Conservation (phyloP, 179 eudicot genomes). For the Silene coronaria region DNA sequence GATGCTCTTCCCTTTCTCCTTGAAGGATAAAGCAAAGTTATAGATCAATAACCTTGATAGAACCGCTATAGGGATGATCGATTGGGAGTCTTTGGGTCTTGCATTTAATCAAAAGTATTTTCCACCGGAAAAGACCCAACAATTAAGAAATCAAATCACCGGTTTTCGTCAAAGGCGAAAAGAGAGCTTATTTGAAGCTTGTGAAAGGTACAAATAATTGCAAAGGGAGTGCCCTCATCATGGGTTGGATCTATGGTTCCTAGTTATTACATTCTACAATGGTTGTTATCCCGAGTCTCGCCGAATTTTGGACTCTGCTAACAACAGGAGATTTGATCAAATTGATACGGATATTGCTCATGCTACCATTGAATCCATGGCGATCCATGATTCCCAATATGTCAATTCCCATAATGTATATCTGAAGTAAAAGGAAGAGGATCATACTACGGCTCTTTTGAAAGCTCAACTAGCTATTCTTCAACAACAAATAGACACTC, state of each 20-base stretch:
- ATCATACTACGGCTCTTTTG: too few relatives aligned
- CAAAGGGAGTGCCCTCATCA: not conserved
- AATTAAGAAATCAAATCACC: not conserved
- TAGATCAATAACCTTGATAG: not conserved
- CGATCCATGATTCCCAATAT: too few relatives aligned
- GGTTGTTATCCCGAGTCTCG: too few relatives aligned
- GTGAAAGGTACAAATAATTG: not conserved
- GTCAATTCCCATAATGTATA: too few relatives aligned
- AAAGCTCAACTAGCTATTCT: too few relatives aligned
- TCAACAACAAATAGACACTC: too few relatives aligned
- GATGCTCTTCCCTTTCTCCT: not conserved
- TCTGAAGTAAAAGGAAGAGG: too few relatives aligned
- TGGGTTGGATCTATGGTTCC: not conserved
- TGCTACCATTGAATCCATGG: too few relatives aligned
- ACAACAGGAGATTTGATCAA: too few relatives aligned
- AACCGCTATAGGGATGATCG: not conserved
- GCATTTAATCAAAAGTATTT: not conserved
- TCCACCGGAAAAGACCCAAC: not conserved
- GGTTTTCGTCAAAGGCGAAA: not conserved
- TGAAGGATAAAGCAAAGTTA: not conserved
- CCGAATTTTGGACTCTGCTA: too few relatives aligned
- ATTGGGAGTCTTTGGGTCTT: not conserved
- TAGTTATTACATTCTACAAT: too few relatives aligned
- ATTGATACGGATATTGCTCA: too few relatives aligned
- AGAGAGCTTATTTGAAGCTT: not conserved